Conservation (phyloP, 306 rosid genomes). For the Trichosanthes cucumerina region DNA sequence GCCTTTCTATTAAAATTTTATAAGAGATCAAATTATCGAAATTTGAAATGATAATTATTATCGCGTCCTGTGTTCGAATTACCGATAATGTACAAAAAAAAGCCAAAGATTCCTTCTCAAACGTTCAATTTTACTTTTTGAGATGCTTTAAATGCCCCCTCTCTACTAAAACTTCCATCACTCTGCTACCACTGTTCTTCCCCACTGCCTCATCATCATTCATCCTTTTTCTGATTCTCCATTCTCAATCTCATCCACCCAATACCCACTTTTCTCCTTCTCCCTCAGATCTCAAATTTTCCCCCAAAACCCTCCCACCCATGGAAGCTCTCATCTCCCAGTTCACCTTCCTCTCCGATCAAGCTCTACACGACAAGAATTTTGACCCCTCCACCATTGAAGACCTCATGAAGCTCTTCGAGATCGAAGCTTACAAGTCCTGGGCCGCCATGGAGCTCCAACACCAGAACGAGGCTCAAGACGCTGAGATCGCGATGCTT, state of each 20-base stretch:
- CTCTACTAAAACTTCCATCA: not conserved
- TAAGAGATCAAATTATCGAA: no score
- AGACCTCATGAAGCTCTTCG: slow-evolving; percentile 74
- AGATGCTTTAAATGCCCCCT: not conserved
- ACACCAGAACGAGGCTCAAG: slow-evolving; percentile 37
- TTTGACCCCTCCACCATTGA: slow-evolving; percentile 72
- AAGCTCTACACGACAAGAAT: slow-evolving; percentile 59
- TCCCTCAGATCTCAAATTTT: not conserved
- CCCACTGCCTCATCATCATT: not conserved
- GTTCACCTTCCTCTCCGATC: slow-evolving; percentile 60
- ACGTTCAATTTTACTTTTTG: not conserved
- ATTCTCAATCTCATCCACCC: not conserved
- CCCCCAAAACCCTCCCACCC: not conserved
- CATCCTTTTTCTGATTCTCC: not conserved
- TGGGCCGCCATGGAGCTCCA: slow-evolving; percentile 81
- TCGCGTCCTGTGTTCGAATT: no score
- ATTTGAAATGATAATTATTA: no score
- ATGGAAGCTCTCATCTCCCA: slow-evolving; percentile 77
- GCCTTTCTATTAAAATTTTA: no score
- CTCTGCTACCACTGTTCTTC: not conserved
- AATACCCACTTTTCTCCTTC: not conserved
- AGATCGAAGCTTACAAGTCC: slow-evolving; percentile 84
- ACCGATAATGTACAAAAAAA: no score
- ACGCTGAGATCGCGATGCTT: slow-evolving; percentile 41
- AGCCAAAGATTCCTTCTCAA: not conserved